A percentile compares a stretch with the other conserved stretches of the same genome.
phyloP scores from a whole-genome alignment of 1,139 yeast genomes.

The Saccharomyces pastorianus region DNA sequence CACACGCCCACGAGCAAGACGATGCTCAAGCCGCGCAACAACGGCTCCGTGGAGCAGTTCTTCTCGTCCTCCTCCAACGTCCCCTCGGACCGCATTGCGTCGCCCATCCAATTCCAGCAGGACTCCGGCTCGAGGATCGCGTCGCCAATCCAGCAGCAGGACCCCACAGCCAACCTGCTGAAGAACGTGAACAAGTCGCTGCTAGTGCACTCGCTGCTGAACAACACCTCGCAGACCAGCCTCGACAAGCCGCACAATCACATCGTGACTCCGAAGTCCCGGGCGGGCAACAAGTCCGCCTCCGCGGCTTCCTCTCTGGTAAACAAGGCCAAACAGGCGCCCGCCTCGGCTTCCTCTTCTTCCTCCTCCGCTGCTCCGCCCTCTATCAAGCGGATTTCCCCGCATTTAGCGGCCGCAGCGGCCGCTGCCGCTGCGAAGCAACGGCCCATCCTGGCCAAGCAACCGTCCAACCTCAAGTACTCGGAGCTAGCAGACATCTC shows the following conservation, averaged over 20 bases:
- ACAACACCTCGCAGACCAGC: conserved; percentile 16
- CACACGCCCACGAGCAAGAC: conserved; percentile 8
- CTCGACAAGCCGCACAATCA: conserved; percentile 13
- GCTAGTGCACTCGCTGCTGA: conserved; percentile 17
- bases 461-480: not conserved
- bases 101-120: conserved; percentile 10
- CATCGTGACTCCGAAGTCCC: conserved; percentile 29
- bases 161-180: conserved; percentile 19
- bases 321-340: not conserved
- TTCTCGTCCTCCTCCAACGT: conserved; percentile 14
- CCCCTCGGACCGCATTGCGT: conserved; percentile 4
- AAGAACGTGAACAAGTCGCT: conserved; percentile 21
- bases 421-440: not conserved
- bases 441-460: not conserved
- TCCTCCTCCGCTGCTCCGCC: not conserved
- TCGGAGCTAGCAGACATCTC: not conserved
- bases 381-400: not conserved
- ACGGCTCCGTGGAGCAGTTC: conserved; percentile 25
- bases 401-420: not conserved
- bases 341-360: not conserved
- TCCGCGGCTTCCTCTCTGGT: not conserved
- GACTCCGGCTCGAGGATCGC: not conserved
- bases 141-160: conserved; percentile 8
- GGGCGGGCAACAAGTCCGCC: conserved; percentile 5
- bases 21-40: conserved; percentile 1